Conservation (phyloP, 2,329 filamentous ascomycete species). For the Apiospora arundinis region DNA sequence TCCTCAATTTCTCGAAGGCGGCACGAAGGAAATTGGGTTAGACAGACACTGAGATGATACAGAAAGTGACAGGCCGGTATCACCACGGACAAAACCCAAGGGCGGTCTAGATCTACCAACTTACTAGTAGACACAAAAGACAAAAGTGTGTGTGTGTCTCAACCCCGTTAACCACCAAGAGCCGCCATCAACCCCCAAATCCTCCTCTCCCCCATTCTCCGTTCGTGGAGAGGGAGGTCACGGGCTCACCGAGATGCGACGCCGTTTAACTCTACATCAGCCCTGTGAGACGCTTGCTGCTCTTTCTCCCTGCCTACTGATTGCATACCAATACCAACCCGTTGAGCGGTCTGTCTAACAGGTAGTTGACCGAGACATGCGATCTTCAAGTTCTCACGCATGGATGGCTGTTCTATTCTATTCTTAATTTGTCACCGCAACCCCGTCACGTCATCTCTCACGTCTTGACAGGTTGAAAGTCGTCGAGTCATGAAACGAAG, state of each 20-base stretch:
- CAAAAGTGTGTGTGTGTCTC: not conserved
- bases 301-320: not conserved
- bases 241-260: not conserved
- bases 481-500: no score
- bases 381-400: not conserved
- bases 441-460: not conserved
- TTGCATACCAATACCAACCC: not conserved
- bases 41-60: not conserved
- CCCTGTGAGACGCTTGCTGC: conserved; percentile 2
- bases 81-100: not conserved
- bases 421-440: not conserved
- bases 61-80: not conserved
- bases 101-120: not conserved
- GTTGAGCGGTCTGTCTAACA: not conserved
- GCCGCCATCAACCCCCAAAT: not conserved
- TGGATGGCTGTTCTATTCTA: not conserved
- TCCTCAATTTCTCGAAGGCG: not conserved
- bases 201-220: not conserved
- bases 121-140: not conserved
- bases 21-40: not conserved
- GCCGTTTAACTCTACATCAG: conserved; percentile 9
- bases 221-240: not conserved
- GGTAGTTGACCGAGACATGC: not conserved
- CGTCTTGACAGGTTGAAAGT: not conserved
- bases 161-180: not conserved